phyloP scores from a whole-genome alignment of 176 grass and related monocot species.

The Carex littledalei region DNA sequence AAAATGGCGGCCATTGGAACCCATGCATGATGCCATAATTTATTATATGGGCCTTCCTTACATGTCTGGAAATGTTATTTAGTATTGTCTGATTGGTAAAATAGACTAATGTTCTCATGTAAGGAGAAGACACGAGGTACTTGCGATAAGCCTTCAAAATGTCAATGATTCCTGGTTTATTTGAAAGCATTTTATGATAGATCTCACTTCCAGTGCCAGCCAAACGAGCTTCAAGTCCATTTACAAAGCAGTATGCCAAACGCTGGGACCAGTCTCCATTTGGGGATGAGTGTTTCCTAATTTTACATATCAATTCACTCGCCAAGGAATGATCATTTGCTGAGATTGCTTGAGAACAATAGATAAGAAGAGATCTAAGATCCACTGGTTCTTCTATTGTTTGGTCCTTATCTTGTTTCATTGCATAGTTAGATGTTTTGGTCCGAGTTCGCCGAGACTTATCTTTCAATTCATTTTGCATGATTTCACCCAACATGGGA shows the following conservation, averaged over 20 bases:
- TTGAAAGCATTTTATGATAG: conserved; percentile 29
- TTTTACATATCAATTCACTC: conserved; percentile 38
- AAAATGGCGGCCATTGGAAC: conserved; percentile 65
- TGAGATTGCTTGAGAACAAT: conserved; percentile 30
- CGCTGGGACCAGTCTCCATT: conserved; percentile 46
- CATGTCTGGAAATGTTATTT: conserved; percentile 5
- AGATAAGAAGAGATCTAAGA: conserved; percentile 18
- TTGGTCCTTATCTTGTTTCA: neutral
- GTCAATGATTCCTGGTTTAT: conserved; percentile 29
- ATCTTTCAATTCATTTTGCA: conserved; percentile 25
- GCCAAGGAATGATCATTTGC: conserved; percentile 20
- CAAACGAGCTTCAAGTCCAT: conserved; percentile 59
- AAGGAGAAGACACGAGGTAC: conserved; percentile 42
- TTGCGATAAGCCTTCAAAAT: conserved; percentile 38
- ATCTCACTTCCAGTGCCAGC: conserved; percentile 41
- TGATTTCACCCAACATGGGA: conserved; percentile 17
- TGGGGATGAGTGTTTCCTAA: conserved; percentile 38
- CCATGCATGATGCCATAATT: conserved; percentile 48
- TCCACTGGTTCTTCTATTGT: neutral
- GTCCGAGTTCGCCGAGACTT: neutral
- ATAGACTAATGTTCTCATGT: conserved; percentile 22
- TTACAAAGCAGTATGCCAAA: conserved; percentile 44
- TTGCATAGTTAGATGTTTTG: neutral
- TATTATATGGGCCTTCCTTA: conserved; percentile 45
- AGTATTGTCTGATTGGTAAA: conserved; percentile 56